Base-by-base conservation (phyloP, 73 alveolate species). In the Paramecium sexaurelia region DNA sequence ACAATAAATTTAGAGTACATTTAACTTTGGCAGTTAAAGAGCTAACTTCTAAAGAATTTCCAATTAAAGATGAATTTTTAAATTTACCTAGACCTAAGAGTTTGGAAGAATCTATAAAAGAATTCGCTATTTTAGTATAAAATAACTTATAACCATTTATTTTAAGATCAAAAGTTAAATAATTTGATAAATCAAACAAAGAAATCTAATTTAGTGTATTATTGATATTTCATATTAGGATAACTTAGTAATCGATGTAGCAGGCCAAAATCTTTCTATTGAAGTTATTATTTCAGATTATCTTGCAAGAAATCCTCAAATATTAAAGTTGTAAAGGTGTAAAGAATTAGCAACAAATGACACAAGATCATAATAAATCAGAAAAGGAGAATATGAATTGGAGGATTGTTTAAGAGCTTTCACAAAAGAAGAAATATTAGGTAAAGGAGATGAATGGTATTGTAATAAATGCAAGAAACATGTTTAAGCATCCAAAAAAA, bases 391-490 rank as follows among this genome's bases (percentile, higher is more conserved):
- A 22, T 40, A 55, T 51, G 84, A 67, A 91, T 66, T 97, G 7
- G 88, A 87, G 51, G 97, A 95, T 96, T 97, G 99, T 78, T 92
- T 97, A 9, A 96, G 95, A 33, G 96, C 96, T 3, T 97, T 97
- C 87, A 87, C 96, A 43, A 94, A 95, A 35, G 95, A 95, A 36
- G 99, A 97, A 92, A 94, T 95, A 57, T 94, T 97, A 33, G 99
- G 96, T 55, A 92, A 96, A 88, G 98, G 96, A 27, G 95, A 97
- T 91, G 92, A 93, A 75, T 98, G 99, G 99, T 98, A 97, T 92
- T 98, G 99, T 86, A 95, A 95, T 71, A 92, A 92, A 61, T 98
- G 99, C 93, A 93, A 98, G 92, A 94, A 87, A 20, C 99, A 96
- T 94, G 98, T 95, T 24, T 84, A 78, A 91, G 98, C 99, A 17